These are phyloP conservation scores for Fusarium robinianum DNA, from an alignment of 2,329 filamentous ascomycete species.

Conservation along the genomic window DNA sequence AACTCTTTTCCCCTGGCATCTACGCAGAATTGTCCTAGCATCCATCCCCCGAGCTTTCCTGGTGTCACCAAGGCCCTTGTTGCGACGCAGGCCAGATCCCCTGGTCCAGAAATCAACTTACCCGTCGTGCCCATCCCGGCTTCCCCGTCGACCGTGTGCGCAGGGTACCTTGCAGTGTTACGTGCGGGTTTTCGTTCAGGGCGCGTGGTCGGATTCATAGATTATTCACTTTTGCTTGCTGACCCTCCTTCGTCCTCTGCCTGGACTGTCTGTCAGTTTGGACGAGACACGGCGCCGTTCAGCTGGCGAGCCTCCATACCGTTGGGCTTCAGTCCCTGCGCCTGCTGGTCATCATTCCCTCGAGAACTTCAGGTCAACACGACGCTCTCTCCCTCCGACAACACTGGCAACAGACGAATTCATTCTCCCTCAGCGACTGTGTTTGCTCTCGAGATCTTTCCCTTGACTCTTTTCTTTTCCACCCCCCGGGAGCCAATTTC, in stretches of 20 bases:
- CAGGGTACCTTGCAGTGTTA: background rate
- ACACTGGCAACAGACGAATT: too few relatives aligned
- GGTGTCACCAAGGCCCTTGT: conserved; percentile 24
- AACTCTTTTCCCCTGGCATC: conserved; percentile 18
- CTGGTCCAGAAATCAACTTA: conserved; percentile 28
- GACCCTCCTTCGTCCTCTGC: conserved; percentile 26
- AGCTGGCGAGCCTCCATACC: conserved; percentile 16
- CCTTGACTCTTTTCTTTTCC: conserved; percentile 15
- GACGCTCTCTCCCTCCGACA: too few relatives aligned
- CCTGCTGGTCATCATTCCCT: conserved; percentile 24
- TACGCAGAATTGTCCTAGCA: conserved; percentile 24
- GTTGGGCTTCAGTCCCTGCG: conserved; percentile 23
- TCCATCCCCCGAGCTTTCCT: conserved; percentile 26
- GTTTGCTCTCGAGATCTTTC: conserved; percentile 16
- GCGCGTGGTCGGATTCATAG: conserved; percentile 29
- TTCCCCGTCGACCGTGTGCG: conserved; percentile 29
- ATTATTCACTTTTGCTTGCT: conserved; percentile 27
- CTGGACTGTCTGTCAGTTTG: conserved; percentile 31
- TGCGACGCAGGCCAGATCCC: conserved; percentile 20
- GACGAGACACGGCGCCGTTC: conserved; percentile 29
- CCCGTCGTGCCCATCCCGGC: conserved; percentile 29
- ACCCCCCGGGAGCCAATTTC: too few relatives aligned
- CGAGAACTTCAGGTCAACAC: conserved; percentile 22
- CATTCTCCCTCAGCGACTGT: conserved; percentile 22
- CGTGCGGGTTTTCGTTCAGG: conserved; percentile 20